phyloP scores from a whole-genome alignment of 1,139 yeast genomes.

The Casaregolazyma lundiana region DNA sequence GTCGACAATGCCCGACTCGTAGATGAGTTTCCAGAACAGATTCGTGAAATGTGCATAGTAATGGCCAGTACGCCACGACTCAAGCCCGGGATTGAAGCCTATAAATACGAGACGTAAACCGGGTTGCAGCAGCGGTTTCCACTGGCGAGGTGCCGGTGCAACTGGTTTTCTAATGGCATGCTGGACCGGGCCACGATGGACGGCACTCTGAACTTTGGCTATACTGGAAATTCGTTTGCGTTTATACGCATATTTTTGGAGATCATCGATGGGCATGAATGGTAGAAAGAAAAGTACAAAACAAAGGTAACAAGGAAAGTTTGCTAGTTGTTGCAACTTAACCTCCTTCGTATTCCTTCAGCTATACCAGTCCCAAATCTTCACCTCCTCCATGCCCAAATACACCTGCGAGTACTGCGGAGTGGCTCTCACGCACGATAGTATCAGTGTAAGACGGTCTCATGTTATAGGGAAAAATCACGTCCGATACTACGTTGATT shows the following conservation, averaged over 20 bases:
- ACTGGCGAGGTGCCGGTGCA: not conserved
- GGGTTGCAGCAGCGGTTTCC: conserved; percentile 37
- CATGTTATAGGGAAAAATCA: conserved; percentile 82
- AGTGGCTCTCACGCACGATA: conserved; percentile 81
- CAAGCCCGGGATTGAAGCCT: conserved; percentile 72
- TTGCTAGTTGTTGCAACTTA: too few relatives aligned
- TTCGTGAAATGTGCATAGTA: conserved; percentile 73
- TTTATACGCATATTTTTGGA: not conserved
- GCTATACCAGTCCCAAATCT: too few relatives aligned
- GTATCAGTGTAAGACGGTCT: conserved; percentile 78
- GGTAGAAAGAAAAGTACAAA: not conserved
- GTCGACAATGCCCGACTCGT: conserved; percentile 46
- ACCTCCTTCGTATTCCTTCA: too few relatives aligned
- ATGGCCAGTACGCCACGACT: conserved; percentile 60
- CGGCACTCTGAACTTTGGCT: too few relatives aligned
- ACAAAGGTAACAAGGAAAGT: not conserved
- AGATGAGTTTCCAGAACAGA: conserved; percentile 63
- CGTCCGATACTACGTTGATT: conserved; percentile 66
- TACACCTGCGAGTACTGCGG: conserved; percentile 73
- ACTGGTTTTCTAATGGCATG: not conserved
- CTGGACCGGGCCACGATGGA: too few relatives aligned
- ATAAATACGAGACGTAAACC: conserved; percentile 48
- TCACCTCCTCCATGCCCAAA: conserved; percentile 8
- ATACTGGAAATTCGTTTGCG: not conserved
- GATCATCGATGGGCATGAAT: not conserved